Evolutionary conservation across 495 filamentous ascomycete species (phyloP), one percentile per base, ranked within the genome.

Genomic region (Podospora bellae-mahoneyi): DNA sequence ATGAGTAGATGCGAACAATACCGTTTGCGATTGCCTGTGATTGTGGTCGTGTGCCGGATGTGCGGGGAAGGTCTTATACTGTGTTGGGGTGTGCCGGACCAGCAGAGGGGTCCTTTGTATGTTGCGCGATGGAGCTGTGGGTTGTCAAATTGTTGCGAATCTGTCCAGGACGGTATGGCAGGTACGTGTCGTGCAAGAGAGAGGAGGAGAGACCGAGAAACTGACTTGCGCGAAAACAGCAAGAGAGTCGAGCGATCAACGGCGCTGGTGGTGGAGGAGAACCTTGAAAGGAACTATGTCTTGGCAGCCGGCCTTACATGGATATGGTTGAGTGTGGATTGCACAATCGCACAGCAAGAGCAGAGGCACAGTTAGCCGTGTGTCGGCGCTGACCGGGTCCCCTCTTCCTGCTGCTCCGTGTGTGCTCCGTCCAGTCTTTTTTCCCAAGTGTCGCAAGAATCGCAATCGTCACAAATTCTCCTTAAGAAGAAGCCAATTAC

Each of bases 261-360:
- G 59, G 59, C 16, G 30, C 20, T 61, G 59, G 26, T 30, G n/a
- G 32, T 18, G 32, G 61, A 63, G 61, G 64, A 63, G 60, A 64
- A 61, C 59, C 62, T 65, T 69, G 62, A 64, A 72, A 68, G 60
- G 67, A 66, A 71, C 65, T 64, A 34, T 58, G 27, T 62, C 70
- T 72, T 74, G 72, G 72, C 72, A 60, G 23, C 54, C 54, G 65
- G 26, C 56, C 26, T 32, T 32, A 18, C 55, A 58, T 58, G 55
- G 55, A 26, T 48, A 58, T 20, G 32, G 32, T 20, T 30, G 69
- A 62, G 68, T 67, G 71, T 71, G 72, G 71, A 72, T 66, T 62
- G 66, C 62, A 61, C 67, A 66, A 63, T 64, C 61, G 23, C 19
- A 27, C 30, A 48, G 66, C 62, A 48, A 48, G 39, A 48, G 39